Base-by-base conservation (phyloP, 2,329 filamentous ascomycete genomes). In the Xylariaceae sp. region DNA sequence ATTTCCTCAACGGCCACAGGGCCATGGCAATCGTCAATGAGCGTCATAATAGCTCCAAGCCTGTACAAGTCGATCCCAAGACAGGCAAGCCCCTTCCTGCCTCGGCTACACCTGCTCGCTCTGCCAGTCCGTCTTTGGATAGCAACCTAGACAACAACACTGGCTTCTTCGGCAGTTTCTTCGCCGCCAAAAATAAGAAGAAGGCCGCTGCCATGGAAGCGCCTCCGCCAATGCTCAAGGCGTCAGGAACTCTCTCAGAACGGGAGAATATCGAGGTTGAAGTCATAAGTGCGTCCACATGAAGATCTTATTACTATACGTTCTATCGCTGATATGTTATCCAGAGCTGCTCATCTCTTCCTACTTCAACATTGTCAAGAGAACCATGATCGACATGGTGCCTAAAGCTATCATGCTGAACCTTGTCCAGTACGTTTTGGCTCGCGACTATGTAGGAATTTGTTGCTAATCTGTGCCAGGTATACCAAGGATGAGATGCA, bases 121-220 rank as follows among this genome's bases (percentile, higher is more conserved):
- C 88, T 41, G 81, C 81, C 51, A 95, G 86, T 68, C 94, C 90
- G 7, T 87, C 86, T 37, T 75, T 90, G 50, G 73, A 76, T 34
- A 74, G 73, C 26, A 72, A 71, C 57, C 46, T 66, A n/a, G 71
- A 68, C 47, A 61, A 72, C 50, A 89, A 89, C 68, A 77, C 80
- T 56, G 91, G 92, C 36, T 99, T 99, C 81, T 99, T 99, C 66
- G 94, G 94, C 63, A 95, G 89, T 67, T 99, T 99, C 82, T 99
- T 96, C 70, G 90, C 94, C 10, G 92, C 89, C 68, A 99, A 97
- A 83, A 99, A 97, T 78, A 99, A 97, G 85, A 99, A 99, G 83
- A 97, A 96, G 86, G 95, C 95, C 76, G 94, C 94, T n/a, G 92
- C 92, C 45, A 99, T 99, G 94, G 94, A 99, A 71, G 80, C 94